Conservation (phyloP, 257 asterid genomes). For the Solanum microdontum region DNA sequence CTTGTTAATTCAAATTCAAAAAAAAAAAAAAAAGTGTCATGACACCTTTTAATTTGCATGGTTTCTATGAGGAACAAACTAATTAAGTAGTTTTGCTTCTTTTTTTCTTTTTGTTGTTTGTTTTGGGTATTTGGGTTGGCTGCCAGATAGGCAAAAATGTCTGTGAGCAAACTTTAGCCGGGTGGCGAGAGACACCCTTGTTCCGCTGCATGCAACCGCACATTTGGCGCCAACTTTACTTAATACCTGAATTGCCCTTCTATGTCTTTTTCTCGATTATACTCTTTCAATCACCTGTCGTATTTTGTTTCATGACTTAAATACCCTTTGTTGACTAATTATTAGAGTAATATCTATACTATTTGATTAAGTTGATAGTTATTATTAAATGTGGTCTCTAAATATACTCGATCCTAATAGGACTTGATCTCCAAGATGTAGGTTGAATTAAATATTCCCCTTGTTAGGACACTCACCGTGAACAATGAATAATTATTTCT, state of each 20-base stretch:
- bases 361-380: neutral
- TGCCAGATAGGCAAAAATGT: neutral
- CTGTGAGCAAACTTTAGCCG: neutral
- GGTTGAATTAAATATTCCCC: neutral
- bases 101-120: neutral
- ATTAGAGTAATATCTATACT: neutral
- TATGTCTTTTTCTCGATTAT: neutral
- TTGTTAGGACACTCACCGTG: neutral
- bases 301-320: neutral
- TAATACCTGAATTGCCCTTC: neutral
- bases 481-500: neutral
- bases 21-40: neutral
- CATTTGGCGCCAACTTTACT: constrained; percentile 6
- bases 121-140: neutral
- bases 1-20: neutral
- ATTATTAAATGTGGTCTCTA: neutral
- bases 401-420: neutral
- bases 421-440: neutral
- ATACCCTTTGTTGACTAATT: neutral
- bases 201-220: constrained; percentile 22
- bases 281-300: neutral
- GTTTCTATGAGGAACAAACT: neutral
- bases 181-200: constrained; percentile 16
- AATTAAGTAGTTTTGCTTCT: neutral
- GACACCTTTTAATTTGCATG: neutral